Evolutionary conservation across 1,284 basidiomycete genomes (phyloP).

Genomic region (Apiotrichum montevideense): DNA sequence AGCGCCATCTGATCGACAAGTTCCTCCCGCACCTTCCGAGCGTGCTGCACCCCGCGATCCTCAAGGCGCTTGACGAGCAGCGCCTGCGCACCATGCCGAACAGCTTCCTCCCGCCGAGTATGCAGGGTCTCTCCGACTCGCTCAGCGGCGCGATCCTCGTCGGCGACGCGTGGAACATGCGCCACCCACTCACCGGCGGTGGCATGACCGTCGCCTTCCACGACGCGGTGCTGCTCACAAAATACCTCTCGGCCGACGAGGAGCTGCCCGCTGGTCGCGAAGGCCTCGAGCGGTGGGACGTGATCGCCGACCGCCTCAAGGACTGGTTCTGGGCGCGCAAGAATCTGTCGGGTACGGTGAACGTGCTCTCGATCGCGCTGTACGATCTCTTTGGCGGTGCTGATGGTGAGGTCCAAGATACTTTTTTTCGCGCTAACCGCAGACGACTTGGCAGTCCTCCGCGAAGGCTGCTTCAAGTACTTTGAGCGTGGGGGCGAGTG

Average conservation of each 20-base stretch:
- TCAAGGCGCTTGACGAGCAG: constrained; percentile 60
- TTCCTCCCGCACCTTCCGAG: constrained; percentile 74
- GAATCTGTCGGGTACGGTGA: constrained; percentile 71
- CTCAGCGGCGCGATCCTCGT: constrained; percentile 68
- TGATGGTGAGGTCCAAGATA: constrained; percentile 45
- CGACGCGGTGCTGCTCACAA: constrained; percentile 69
- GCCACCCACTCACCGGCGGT: constrained; percentile 93
- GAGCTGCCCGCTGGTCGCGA: constrained; percentile 31
- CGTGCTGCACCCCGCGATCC: constrained; percentile 59
- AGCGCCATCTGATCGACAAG: constrained; percentile 64
- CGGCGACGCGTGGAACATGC: constrained; percentile 98
- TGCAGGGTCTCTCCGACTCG: constrained; percentile 61
- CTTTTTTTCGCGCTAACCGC: background rate
- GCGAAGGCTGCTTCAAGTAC: constrained; percentile 94
- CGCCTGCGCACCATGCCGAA: constrained; percentile 91
- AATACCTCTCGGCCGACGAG: constrained; percentile 52
- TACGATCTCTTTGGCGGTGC: constrained; percentile 83
- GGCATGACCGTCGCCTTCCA: constrained; percentile 91
- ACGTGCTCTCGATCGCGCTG: constrained; percentile 81
- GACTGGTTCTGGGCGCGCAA: constrained; percentile 83
- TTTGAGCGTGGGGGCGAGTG: constrained; percentile 91
- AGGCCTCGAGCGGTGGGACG: constrained; percentile 57
- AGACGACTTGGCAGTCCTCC: constrained; percentile 63
- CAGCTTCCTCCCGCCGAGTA: constrained; percentile 78
- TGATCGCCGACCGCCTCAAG: constrained; percentile 56